Evolutionary conservation across 495 filamentous ascomycete genomes (phyloP).

Genomic region (Choiromyces venosus): DNA sequence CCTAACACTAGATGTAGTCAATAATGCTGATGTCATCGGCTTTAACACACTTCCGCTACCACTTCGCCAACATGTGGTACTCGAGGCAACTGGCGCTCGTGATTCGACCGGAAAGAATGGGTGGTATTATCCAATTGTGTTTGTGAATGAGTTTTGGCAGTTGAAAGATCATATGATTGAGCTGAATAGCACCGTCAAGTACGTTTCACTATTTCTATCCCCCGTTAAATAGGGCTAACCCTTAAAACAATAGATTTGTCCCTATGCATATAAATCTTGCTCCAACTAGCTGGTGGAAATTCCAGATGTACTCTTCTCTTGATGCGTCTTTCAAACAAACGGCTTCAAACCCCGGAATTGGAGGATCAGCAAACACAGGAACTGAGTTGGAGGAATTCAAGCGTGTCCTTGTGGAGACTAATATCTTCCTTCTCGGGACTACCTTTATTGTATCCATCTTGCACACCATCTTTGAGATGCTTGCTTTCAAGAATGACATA

Average conservation of each 20-base stretch:
- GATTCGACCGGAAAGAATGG: constrained; percentile 80
- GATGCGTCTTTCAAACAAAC: constrained; percentile 82
- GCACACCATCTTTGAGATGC: constrained; percentile 90
- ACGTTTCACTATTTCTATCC: constrained; percentile 7
- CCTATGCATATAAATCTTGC: constrained; percentile 79
- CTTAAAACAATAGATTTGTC: constrained; percentile 44
- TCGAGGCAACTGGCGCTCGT: constrained; percentile 67
- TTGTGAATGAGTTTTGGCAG: constrained; percentile 95
- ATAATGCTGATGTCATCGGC: constrained; percentile 63
- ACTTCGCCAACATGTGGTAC: constrained; percentile 65
- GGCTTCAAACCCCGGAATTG: constrained; percentile 55
- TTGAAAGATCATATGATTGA: constrained; percentile 83
- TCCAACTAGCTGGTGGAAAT: constrained; percentile 86
- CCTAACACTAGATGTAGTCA: constrained; percentile 80
- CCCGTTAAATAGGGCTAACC: not conserved
- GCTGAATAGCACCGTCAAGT: constrained; percentile 83
- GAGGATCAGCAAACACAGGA: constrained; percentile 37
- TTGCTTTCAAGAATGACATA: constrained; percentile 97
- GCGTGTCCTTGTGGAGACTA: constrained; percentile 86
- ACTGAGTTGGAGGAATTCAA: constrained; percentile 95
- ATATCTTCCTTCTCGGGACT: constrained; percentile 78
- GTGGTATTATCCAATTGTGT: constrained; percentile 95
- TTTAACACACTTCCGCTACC: constrained; percentile 68
- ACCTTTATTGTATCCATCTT: constrained; percentile 78
- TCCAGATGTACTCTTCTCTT: constrained; percentile 71